These are phyloP conservation scores for Hippophae rhamnoides DNA, from an alignment of 306 rosid species.

Conservation along the genomic window DNA sequence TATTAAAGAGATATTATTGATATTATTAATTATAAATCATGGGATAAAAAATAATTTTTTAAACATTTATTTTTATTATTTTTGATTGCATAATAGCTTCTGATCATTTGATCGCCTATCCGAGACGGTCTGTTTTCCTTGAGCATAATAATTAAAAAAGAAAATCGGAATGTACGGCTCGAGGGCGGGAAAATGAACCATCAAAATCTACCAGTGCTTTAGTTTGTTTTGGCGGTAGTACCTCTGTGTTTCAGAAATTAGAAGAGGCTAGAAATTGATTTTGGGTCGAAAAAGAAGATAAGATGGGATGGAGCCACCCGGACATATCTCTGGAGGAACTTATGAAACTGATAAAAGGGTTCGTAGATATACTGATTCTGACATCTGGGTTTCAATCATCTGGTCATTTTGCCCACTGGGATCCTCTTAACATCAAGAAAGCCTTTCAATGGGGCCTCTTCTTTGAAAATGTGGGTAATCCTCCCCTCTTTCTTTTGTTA, in stretches of 20 bases:
- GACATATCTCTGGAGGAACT: constrained; percentile 18
- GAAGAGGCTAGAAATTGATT: not conserved
- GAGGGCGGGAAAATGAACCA: too few species aligned
- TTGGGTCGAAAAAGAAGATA: constrained; percentile 6
- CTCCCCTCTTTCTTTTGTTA: not conserved
- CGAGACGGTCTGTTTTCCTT: too few species aligned
- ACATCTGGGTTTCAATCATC: constrained; percentile 38
- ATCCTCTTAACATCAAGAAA: constrained; percentile 22
- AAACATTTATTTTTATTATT: too few species aligned
- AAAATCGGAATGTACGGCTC: too few species aligned
- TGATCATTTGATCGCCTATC: too few species aligned
- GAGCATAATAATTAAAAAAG: too few species aligned
- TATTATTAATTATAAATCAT: too few species aligned
- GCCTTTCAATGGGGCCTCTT: constrained; percentile 31
- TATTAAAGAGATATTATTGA: too few species aligned
- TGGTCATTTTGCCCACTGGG: constrained; percentile 34
- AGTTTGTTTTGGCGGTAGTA: too few species aligned
- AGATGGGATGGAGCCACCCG: constrained; percentile 30
- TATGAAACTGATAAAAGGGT: constrained; percentile 27
- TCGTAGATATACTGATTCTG: constrained; percentile 31
- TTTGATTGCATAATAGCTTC: too few species aligned
- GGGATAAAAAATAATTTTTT: too few species aligned
- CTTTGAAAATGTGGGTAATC: constrained; percentile 31
- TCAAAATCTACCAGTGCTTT: too few species aligned
- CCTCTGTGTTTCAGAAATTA: not conserved